phyloP scores from a whole-genome alignment of 2,329 filamentous ascomycete species.

The Coleophoma crateriformis region DNA sequence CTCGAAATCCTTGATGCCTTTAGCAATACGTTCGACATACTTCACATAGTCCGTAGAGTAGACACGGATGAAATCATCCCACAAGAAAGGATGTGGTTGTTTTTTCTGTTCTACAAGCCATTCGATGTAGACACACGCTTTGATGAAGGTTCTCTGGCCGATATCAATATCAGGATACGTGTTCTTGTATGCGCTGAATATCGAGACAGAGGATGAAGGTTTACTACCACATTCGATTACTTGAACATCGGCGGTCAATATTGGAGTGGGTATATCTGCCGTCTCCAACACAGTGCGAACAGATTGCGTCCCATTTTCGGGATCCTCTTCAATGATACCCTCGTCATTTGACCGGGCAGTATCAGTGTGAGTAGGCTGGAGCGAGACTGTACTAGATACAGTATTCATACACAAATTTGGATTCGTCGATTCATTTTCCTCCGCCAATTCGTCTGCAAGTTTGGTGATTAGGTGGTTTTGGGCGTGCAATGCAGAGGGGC shows the following conservation, averaged over 20 bases:
- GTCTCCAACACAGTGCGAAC: neutral
- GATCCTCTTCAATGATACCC: neutral
- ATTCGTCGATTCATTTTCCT: too few species aligned
- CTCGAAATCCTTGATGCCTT: slow-evolving; percentile 15
- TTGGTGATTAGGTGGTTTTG: too few species aligned
- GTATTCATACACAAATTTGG: too few species aligned
- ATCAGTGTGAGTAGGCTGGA: neutral
- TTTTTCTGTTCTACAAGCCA: slow-evolving; percentile 28
- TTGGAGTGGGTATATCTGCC: neutral
- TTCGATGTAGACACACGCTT: slow-evolving; percentile 37
- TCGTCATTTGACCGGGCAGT: too few species aligned
- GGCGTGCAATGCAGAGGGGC: too few species aligned
- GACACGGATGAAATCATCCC: slow-evolving; percentile 45
- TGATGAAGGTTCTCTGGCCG: slow-evolving; percentile 35
- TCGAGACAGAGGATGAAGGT: neutral
- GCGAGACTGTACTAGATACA: neutral
- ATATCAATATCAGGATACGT: slow-evolving; percentile 39
- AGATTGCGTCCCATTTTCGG: neutral
- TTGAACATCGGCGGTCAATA: neutral
- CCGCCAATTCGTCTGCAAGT: too few species aligned
- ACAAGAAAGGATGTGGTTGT: slow-evolving; percentile 36
- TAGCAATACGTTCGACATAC: slow-evolving; percentile 32
- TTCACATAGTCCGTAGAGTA: slow-evolving; percentile 36
- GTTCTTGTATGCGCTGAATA: slow-evolving; percentile 31
- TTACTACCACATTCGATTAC: neutral